Evolutionary conservation across 106 monocot species (phyloP).

Genomic region (Platanthera guangdongensis): DNA sequence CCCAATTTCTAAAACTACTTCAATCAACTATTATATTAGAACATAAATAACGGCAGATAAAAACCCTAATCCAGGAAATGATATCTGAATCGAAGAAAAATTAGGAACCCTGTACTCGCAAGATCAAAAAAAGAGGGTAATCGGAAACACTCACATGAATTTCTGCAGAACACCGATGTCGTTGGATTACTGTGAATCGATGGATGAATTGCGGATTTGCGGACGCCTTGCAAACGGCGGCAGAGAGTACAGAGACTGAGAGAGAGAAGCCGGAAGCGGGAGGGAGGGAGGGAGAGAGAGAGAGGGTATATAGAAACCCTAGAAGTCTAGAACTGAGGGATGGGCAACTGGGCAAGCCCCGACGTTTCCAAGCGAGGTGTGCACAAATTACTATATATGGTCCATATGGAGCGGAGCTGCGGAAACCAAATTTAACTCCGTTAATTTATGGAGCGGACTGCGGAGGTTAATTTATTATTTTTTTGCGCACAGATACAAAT

Average conservation of each 20-base stretch:
- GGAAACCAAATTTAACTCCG: neutral
- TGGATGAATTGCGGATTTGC: neutral
- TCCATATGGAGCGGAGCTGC: too few relatives aligned
- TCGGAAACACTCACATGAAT: neutral
- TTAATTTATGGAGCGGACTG: too few relatives aligned
- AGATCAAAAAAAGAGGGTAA: neutral
- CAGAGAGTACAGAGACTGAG: neutral
- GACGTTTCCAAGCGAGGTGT: neutral
- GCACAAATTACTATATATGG: neutral
- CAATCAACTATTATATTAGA: neutral
- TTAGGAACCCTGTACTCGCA: neutral
- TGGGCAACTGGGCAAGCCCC: neutral
- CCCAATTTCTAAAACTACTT: neutral
- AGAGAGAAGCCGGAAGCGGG: neutral
- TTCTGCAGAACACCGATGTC: neutral
- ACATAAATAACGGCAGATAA: neutral
- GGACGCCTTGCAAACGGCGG: neutral
- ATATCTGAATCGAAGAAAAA: neutral
- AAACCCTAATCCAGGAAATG: neutral
- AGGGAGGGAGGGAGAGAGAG: neutral
- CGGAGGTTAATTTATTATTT: neutral
- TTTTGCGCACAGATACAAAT: too few relatives aligned
- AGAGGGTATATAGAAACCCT: neutral
- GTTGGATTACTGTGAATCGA: neutral
- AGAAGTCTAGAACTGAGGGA: neutral